Conservation (phyloP, 495 filamentous ascomycete species). For the Neurospora intermedia region DNA sequence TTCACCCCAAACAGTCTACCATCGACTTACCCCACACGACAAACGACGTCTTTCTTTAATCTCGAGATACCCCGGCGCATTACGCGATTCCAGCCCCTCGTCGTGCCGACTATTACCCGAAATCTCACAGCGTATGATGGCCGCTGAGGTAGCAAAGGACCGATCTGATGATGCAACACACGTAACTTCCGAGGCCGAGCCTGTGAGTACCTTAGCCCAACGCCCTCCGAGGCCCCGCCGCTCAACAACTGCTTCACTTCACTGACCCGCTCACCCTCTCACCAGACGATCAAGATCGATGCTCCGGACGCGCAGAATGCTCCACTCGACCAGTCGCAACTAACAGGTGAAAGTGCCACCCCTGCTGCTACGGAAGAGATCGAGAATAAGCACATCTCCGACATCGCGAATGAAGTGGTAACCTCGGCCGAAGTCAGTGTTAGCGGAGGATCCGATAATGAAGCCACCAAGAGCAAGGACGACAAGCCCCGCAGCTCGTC, state of each 20-base stretch:
- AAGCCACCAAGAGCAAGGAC: conserved; percentile 43
- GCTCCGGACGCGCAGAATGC: conserved; percentile 33
- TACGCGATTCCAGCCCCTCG: conserved; percentile 11
- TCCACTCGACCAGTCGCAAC: conserved; percentile 22
- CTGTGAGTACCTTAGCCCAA: conserved; percentile 31
- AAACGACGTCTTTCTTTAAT: conserved; percentile 3
- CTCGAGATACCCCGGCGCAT: conserved; percentile 9
- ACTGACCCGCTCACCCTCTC: background rate
- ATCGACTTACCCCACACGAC: background rate
- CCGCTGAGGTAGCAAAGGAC: conserved; percentile 43
- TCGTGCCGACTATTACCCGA: background rate
- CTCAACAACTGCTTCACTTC: background rate
- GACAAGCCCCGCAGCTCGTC: conserved; percentile 57
- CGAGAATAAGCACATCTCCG: conserved; percentile 41
- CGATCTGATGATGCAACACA: conserved; percentile 39
- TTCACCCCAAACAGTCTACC: background rate
- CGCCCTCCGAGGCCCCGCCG: background rate
- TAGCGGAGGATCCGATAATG: conserved; percentile 61
- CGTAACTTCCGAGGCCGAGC: conserved; percentile 34
- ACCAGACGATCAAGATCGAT: conserved; percentile 23
- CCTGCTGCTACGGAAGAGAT: conserved; percentile 26
- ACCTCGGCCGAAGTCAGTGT: conserved; percentile 46
- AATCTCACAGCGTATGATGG: conserved; percentile 43
- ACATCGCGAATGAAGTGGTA: conserved; percentile 38
- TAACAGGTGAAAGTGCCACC: conserved; percentile 31